A percentile compares a stretch with the other conserved stretches of the same genome.
Evolutionary conservation across 257 asterid species (phyloP).

Genomic region (Jasminum sambac): DNA sequence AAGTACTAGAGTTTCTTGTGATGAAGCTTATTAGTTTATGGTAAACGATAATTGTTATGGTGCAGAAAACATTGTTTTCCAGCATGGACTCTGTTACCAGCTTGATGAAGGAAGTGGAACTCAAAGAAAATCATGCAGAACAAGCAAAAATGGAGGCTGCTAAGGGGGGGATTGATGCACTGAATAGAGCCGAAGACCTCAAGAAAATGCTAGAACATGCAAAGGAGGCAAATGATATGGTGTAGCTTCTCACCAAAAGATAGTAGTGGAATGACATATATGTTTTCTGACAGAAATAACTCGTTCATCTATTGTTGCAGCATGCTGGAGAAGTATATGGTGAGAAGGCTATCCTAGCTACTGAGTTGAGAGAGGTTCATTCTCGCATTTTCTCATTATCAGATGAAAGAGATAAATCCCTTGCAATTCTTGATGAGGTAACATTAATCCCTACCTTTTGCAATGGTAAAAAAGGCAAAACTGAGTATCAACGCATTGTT

Average conservation of each 20-base stretch:
- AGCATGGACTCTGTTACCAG: slow-evolving; percentile 67
- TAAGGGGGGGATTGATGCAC: slow-evolving; percentile 49
- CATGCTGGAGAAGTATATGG: slow-evolving; percentile 94
- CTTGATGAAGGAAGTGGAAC: slow-evolving; percentile 80
- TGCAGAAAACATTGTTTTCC: slow-evolving; percentile 66
- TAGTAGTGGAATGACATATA: not conserved
- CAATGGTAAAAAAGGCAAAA: not conserved
- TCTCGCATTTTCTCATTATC: slow-evolving; percentile 71
- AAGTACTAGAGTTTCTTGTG: not conserved
- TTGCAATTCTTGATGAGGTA: slow-evolving; percentile 75
- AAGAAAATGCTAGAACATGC: slow-evolving; percentile 56
- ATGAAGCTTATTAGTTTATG: not conserved
- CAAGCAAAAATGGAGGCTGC: slow-evolving; percentile 73
- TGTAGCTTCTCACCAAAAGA: slow-evolving; percentile 26
- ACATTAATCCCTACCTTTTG: not conserved
- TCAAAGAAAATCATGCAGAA: slow-evolving; percentile 68
- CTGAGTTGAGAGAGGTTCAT: slow-evolving; percentile 92
- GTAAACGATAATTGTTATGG: slow-evolving; percentile 14
- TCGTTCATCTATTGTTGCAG: slow-evolving; percentile 34
- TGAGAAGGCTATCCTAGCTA: slow-evolving; percentile 82
- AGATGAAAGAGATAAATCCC: slow-evolving; percentile 82
- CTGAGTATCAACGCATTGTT: not conserved
- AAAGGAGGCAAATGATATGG: slow-evolving; percentile 80
- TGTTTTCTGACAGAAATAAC: slow-evolving; percentile 8
- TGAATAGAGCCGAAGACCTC: slow-evolving; percentile 60